phyloP scores from a whole-genome alignment of 2,329 filamentous ascomycete species.

The Penicillium expansum region DNA sequence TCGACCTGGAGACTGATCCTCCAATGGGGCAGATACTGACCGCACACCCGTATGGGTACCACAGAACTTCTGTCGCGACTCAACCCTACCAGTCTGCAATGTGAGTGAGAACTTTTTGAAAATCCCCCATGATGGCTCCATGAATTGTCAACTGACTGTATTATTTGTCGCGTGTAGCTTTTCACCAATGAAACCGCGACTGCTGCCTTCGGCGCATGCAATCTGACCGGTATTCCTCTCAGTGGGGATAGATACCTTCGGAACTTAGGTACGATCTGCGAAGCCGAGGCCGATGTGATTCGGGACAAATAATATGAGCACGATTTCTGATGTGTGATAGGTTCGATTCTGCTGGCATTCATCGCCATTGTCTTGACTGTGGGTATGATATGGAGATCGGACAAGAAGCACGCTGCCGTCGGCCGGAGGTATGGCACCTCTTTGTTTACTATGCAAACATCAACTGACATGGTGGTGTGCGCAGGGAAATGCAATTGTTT shows the following conservation, averaged over 20 bases:
- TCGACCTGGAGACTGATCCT: constrained; percentile 9
- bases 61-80: constrained; percentile 79
- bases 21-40: constrained; percentile 21
- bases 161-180: constrained; percentile 51
- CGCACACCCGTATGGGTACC: constrained; percentile 24
- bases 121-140: background rate
- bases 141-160: constrained; percentile 17
- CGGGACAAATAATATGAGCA: background rate
- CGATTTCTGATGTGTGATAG: constrained; percentile 43
- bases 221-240: constrained; percentile 71
- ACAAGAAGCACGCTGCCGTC: constrained; percentile 89
- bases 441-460: background rate
- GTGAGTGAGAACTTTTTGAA: constrained; percentile 52
- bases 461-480: constrained; percentile 14
- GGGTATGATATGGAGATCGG: constrained; percentile 74
- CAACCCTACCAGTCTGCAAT: constrained; percentile 80
- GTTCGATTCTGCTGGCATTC: constrained; percentile 81
- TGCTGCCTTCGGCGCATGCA: constrained; percentile 65
- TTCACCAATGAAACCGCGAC: constrained; percentile 62
- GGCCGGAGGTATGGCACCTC: constrained; percentile 69
- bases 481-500: constrained; percentile 94
- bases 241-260: constrained; percentile 65
- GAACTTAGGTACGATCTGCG: constrained; percentile 68
- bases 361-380: constrained; percentile 68
- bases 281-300: background rate